Base-by-base conservation (phyloP, 2,329 filamentous ascomycete species). In the Microsporum canis region DNA sequence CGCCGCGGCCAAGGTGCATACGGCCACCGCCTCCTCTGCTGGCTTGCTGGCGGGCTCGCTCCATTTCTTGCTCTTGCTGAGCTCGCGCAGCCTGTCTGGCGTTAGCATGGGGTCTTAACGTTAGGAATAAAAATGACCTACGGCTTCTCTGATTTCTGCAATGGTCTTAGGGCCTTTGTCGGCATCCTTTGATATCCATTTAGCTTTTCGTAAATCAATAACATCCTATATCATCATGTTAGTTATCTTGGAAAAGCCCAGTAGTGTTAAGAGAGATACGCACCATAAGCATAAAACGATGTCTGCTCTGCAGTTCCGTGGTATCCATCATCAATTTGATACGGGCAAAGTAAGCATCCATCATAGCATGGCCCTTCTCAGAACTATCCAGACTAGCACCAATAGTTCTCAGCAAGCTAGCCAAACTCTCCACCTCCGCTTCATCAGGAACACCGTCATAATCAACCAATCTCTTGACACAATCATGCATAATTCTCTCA, bases 401-500 rank as follows among this genome's bases (percentile, higher is more conserved):
- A 65, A 99, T 95, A 43, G 94, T 96, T 67, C 88, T 86, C 64
- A 99, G 83, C 65, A 99, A 82, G 78, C 95, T 96, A 69, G 87
- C 91, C 75, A 99, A 85, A 67, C 90, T 95, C 81, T 99, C 94
- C 63, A 99, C 88, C 74, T 96, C 91, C 60, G 92, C 89, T 77
- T 99, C 94, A 68, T 99, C 94, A 51, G 94, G 94, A 63, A 90
- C 79, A 64, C 89, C 91, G 71, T 92, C 88, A 76, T 95, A 97
- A 77, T 99, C 92, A 67, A 99, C 89, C 65, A 99, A 84, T 77
- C 95, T 96, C 79, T 91, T 87, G 33, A 99, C 91, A 82, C 94
- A 99, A 77, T 96, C 90, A 79, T 99, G 92, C 94, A 99, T 99
- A 77, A 99, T 99, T 74, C 92, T 89, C 75, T 96, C 89, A 64